Conservation (phyloP, 1,139 yeast species). For the Zygoascus sp. region DNA sequence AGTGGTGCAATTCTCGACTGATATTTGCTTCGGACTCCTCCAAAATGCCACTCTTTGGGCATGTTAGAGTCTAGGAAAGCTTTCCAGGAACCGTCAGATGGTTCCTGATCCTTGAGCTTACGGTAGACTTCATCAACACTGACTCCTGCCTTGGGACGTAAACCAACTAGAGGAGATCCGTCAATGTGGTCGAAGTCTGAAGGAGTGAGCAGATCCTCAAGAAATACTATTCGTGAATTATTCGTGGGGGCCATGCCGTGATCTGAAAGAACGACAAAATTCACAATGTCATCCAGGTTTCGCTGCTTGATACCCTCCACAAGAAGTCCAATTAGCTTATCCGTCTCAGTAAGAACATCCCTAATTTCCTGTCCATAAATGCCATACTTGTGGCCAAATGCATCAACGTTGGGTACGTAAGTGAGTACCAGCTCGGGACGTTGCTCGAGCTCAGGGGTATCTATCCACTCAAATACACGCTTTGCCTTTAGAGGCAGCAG, state of each 20-base stretch:
- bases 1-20: conserved; percentile 71
- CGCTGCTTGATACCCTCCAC: conserved; percentile 48
- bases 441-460: conserved; percentile 39
- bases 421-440: conserved; percentile 78
- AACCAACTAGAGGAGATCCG: conserved; percentile 89
- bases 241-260: conserved; percentile 94
- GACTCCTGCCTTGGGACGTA: conserved; percentile 48
- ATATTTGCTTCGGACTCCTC: conserved; percentile 48
- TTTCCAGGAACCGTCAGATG: conserved; percentile 39
- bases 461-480: conserved; percentile 64
- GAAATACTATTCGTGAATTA: conserved; percentile 52
- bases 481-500: conserved; percentile 51
- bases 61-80: conserved; percentile 55
- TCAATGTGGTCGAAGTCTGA: conserved; percentile 56
- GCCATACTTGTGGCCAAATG: conserved; percentile 69
- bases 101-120: conserved; percentile 31
- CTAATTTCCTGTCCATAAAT: conserved; percentile 55
- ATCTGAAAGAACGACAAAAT: conserved; percentile 75
- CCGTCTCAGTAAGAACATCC: conserved; percentile 58
- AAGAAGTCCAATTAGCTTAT: conserved; percentile 52
- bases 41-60: conserved; percentile 64
- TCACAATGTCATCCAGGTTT: conserved; percentile 60
- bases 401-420: conserved; percentile 78
- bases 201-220: conserved; percentile 63
- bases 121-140: conserved; percentile 39